phyloP scores from a whole-genome alignment of 306 rosid species.

The Corylus heterophylla region DNA sequence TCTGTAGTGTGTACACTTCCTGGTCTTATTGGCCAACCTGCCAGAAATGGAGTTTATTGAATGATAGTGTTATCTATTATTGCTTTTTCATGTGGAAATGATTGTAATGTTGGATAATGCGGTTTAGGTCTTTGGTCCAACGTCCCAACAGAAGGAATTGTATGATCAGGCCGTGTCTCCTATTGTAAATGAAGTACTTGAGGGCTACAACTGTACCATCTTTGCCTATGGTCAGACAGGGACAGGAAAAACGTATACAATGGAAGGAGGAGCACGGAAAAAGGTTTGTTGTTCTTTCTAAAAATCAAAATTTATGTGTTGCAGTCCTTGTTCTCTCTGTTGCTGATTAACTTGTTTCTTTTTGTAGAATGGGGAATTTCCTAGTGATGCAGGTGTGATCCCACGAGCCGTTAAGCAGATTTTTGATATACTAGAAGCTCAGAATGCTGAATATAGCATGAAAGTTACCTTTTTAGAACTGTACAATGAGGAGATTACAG shows the following conservation, averaged over 20 bases:
- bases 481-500: constrained; percentile 93
- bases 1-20: constrained; percentile 17
- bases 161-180: constrained; percentile 98
- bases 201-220: constrained; percentile 97
- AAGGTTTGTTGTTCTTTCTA: constrained; percentile 49
- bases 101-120: constrained; percentile 34
- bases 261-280: constrained; percentile 99
- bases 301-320: not conserved
- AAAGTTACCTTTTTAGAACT: constrained; percentile 97
- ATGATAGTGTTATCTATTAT: not conserved
- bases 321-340: not conserved
- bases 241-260: constrained; percentile 95
- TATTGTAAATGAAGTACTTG: constrained; percentile 93
- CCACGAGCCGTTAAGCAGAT: constrained; percentile 96
- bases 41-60: not conserved
- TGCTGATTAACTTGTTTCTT: constrained; percentile 25
- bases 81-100: constrained; percentile 12
- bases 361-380: constrained; percentile 92
- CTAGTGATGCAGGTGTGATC: constrained; percentile 96
- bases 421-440: constrained; percentile 95
- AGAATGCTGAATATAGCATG: constrained; percentile 94
- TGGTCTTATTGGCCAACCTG: not conserved
- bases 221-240: constrained; percentile 99
- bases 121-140: constrained; percentile 87
- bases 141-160: constrained; percentile 84